phyloP scores from a whole-genome alignment of 2,329 filamentous ascomycete species.

The Paraphaeosphaeria minitans region DNA sequence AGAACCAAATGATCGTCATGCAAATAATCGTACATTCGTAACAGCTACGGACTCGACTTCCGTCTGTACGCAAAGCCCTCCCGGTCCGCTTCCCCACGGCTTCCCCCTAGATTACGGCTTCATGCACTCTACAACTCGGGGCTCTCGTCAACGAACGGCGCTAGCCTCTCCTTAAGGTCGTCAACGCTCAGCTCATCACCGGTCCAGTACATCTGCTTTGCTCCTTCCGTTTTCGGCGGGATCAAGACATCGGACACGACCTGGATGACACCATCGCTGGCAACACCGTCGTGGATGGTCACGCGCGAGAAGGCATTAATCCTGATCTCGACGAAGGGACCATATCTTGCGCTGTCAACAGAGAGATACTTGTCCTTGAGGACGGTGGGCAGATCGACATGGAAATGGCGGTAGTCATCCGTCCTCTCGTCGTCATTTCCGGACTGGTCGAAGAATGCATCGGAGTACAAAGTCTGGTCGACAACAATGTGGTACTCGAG shows the following conservation, averaged over 20 bases:
- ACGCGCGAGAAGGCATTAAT: conserved; percentile 76
- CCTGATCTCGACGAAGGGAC: conserved; percentile 71
- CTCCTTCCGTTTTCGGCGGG: conserved; percentile 66
- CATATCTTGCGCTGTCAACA: conserved; percentile 72
- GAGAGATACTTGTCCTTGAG: conserved; percentile 68
- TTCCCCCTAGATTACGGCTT: background rate
- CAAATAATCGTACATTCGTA: background rate
- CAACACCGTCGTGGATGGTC: conserved; percentile 70
- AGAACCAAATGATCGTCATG: background rate
- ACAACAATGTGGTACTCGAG: conserved; percentile 79
- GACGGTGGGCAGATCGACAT: conserved; percentile 74
- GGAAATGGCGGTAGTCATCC: conserved; percentile 55
- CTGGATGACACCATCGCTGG: conserved; percentile 82
- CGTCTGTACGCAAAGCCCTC: background rate
- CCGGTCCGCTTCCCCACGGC: background rate
- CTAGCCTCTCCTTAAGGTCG: conserved; percentile 62
- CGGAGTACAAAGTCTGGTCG: conserved; percentile 79
- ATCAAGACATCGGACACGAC: conserved; percentile 75
- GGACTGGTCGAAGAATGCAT: conserved; percentile 71
- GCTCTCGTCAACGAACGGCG: conserved; percentile 39
- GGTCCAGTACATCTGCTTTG: conserved; percentile 43
- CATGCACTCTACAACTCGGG: conserved; percentile 35
- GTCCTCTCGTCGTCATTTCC: conserved; percentile 25
- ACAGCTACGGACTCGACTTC: background rate
- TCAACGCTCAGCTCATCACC: conserved; percentile 63